Evolutionary conservation across 257 asterid genomes (phyloP).

Genomic region (Agastache rugosa): DNA sequence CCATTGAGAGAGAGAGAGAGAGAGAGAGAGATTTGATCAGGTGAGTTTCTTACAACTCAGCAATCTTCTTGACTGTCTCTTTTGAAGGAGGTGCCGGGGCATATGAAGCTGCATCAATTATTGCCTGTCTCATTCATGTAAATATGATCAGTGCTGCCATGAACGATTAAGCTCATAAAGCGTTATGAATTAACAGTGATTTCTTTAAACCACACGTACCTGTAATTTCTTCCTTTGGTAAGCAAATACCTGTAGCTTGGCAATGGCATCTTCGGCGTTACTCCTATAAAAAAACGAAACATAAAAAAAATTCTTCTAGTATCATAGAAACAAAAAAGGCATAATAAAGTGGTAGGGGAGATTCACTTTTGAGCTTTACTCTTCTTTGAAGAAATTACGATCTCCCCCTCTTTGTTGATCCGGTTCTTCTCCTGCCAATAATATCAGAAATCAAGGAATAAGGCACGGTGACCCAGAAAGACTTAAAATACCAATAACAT

Average conservation of each 20-base stretch:
- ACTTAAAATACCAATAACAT: neutral
- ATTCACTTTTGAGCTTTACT: slow-evolving; percentile 82
- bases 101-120: slow-evolving; percentile 92
- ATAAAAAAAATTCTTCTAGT: slow-evolving; percentile 35
- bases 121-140: slow-evolving; percentile 61
- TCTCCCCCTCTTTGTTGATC: slow-evolving; percentile 90
- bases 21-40: neutral
- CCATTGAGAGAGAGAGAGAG: neutral
- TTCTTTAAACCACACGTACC: slow-evolving; percentile 38
- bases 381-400: slow-evolving; percentile 86
- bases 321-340: slow-evolving; percentile 19
- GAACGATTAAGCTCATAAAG: slow-evolving; percentile 15
- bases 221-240: slow-evolving; percentile 58
- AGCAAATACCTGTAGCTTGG: slow-evolving; percentile 76
- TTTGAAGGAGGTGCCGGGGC: slow-evolving; percentile 92
- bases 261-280: slow-evolving; percentile 83
- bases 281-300: slow-evolving; percentile 51
- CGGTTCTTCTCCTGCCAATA: slow-evolving; percentile 80
- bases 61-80: slow-evolving; percentile 72
- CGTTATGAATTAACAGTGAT: slow-evolving; percentile 16
- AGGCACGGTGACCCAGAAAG: neutral
- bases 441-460: slow-evolving; percentile 21
- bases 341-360: slow-evolving; percentile 22
- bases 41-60: slow-evolving; percentile 66
- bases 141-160: slow-evolving; percentile 20